These are phyloP conservation scores for Starmerella tilneyi DNA, from an alignment of 805 yeast genomes.

Conservation along the genomic window DNA sequence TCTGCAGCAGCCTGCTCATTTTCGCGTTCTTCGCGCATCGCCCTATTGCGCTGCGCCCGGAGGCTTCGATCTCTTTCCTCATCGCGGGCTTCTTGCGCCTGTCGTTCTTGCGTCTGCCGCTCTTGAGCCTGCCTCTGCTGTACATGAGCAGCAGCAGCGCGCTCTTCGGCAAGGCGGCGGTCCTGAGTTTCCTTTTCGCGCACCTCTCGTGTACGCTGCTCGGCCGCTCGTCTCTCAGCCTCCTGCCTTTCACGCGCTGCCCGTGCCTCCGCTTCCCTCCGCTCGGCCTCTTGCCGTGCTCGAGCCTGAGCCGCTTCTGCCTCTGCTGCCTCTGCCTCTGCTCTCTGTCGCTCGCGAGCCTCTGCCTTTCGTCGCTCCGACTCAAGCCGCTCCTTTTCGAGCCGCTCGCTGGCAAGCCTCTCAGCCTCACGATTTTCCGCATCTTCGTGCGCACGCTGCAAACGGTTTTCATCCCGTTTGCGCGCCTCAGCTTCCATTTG, in stretches of 20 bases:
- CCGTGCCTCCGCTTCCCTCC: neutral
- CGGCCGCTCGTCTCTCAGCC: neutral
- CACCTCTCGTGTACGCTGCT: neutral
- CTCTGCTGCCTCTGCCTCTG: neutral
- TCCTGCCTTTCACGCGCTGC: neutral
- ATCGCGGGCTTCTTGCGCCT: neutral
- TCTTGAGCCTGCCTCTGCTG: neutral
- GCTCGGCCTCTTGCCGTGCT: neutral
- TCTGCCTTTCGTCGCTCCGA: too few relatives aligned
- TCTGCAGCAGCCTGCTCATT: neutral
- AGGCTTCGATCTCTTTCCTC: neutral
- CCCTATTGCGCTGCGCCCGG: too few relatives aligned
- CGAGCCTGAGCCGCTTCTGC: neutral
- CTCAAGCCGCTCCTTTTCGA: neutral
- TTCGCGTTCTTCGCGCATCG: too few relatives aligned
- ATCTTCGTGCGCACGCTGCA: slow-evolving; percentile 1
- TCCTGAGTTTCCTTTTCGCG: neutral
- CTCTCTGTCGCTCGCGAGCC: too few relatives aligned
- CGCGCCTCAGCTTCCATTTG: slow-evolving; percentile 1
- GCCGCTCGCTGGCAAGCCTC: too few relatives aligned
- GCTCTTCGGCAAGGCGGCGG: neutral
- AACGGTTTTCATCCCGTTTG: neutral
- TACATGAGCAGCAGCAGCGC: neutral
- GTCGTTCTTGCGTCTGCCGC: neutral
- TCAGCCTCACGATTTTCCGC: slow-evolving; percentile 1